Evolutionary conservation across 768 basidiomycete genomes (phyloP).

Genomic region (Mycena belliarum): DNA sequence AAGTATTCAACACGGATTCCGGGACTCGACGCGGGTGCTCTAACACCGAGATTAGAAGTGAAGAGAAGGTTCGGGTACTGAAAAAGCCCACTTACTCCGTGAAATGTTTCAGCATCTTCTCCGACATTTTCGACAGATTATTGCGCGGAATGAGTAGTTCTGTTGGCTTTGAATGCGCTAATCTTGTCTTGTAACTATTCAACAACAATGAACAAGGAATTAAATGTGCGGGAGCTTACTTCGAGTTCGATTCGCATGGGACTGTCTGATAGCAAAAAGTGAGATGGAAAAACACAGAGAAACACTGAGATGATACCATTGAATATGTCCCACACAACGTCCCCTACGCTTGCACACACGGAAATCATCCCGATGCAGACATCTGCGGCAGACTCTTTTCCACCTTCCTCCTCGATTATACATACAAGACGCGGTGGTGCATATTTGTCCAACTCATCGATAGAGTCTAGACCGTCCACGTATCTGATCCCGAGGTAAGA

Average conservation of each 20-base stretch:
- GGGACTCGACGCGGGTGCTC: slow-evolving; percentile 38
- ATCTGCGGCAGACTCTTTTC: slow-evolving; percentile 28
- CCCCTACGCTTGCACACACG: slow-evolving; percentile 86
- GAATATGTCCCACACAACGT: slow-evolving; percentile 92
- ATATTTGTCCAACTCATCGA: slow-evolving; percentile 59
- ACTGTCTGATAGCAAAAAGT: slow-evolving; percentile 50
- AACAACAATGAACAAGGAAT: neutral
- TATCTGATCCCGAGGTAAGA: slow-evolving; percentile 50
- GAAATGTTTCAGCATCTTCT: slow-evolving; percentile 75
- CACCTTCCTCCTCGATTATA: slow-evolving; percentile 60
- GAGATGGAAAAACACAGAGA: neutral
- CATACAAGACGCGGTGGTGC: slow-evolving; percentile 69
- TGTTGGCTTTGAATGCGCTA: slow-evolving; percentile 81
- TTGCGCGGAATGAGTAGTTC: slow-evolving; percentile 71
- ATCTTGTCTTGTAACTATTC: slow-evolving; percentile 55
- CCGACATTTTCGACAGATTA: slow-evolving; percentile 66
- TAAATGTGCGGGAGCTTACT: slow-evolving; percentile 38
- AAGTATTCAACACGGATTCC: slow-evolving; percentile 68
- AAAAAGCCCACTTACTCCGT: slow-evolving; percentile 47
- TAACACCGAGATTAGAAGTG: slow-evolving; percentile 23
- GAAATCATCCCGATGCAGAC: slow-evolving; percentile 71
- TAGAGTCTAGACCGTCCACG: slow-evolving; percentile 76
- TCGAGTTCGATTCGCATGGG: slow-evolving; percentile 89
- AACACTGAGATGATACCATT: slow-evolving; percentile 50
- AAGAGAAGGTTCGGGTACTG: neutral